Evolutionary conservation across 352 stramenopile genomes (phyloP).

Genomic region (Pythium rhizo-oryzae): DNA sequence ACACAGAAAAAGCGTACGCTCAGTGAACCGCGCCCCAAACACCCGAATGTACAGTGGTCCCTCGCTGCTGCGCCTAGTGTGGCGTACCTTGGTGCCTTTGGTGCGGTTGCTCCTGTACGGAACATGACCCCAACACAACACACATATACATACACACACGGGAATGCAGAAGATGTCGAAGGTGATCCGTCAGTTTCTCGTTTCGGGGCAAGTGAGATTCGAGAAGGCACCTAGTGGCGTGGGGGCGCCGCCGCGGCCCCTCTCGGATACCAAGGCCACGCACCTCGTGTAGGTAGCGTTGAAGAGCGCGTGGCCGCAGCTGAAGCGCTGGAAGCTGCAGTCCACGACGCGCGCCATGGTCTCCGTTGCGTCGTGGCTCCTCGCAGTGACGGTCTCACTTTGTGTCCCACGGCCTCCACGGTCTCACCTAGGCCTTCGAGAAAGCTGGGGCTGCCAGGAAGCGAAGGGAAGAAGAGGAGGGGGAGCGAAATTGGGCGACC

Average conservation of each 20-base stretch:
- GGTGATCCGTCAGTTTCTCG: no score
- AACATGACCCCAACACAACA: neutral
- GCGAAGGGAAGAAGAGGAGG: no score
- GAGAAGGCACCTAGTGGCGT: neutral
- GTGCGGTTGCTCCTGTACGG: conserved; percentile 28
- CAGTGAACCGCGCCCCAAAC: neutral
- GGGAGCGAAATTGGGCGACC: no score
- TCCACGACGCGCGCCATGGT: conserved; percentile 15
- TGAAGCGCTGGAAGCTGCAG: conserved; percentile 36
- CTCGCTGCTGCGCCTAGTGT: neutral
- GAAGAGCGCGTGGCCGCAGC: conserved; percentile 43
- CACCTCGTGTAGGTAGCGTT: conserved; percentile 37
- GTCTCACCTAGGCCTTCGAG: neutral
- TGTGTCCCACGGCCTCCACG: no score
- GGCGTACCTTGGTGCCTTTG: conserved; percentile 24
- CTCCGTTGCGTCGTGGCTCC: neutral
- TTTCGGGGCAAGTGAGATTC: no score
- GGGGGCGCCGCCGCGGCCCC: neutral
- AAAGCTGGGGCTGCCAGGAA: no score
- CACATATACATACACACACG: neutral
- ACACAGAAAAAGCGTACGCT: neutral
- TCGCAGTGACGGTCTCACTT: neutral
- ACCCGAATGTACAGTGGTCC: neutral
- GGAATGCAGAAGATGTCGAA: neutral
- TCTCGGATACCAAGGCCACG: no score